Base-by-base conservation (phyloP, 75 land plant species). In the Larix kaempferi region DNA sequence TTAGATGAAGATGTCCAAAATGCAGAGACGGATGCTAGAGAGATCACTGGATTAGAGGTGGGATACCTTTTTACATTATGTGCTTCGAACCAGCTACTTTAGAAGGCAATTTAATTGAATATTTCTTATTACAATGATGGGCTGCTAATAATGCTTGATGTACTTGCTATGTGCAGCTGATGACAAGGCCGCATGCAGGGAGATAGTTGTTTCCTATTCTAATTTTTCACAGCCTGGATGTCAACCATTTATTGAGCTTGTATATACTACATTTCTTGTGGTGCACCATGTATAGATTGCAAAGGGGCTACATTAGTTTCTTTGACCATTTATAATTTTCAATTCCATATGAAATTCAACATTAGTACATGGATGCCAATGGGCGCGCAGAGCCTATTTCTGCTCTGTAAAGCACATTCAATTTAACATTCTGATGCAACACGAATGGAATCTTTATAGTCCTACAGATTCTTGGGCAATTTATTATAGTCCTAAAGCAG, bases 1-100 rank as follows among this genome's bases (percentile, higher is more conserved):
- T 19, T 52, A 56, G 54, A 83, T 16, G 80, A 83, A 27, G 79
- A 78, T 57, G 57, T 77, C 12, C 75, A 41, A 44, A 58, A 66
- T 7, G 16, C 35, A 21, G 66, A 76, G 67, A 57, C 58, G 14
- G 65, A 61, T 26, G 84, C 52, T 6, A 58, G 78, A 37, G 72
- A 69, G 23, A 69, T 10, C 35, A 69, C 54, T n/a, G 49, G 49
- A 69, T 41, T 69, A 69, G 73, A 69, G 52, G 73, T 69, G 52
- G 23, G 52, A 2, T 27, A 17, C 3, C 26, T 74, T 6, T 74
- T 8, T 59, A 23, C 29, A 74, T 74, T 57, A 44, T n/a, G 25
- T 44, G 21, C 69, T 65, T 65, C 8, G 11, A 64, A 29, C 17
- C 66, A 64, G 15, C 27, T 27, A 26, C 27, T 12, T 29, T 29